Base-by-base conservation (phyloP, 129 eudicot species). In the Smallanthus sonchifolius region DNA sequence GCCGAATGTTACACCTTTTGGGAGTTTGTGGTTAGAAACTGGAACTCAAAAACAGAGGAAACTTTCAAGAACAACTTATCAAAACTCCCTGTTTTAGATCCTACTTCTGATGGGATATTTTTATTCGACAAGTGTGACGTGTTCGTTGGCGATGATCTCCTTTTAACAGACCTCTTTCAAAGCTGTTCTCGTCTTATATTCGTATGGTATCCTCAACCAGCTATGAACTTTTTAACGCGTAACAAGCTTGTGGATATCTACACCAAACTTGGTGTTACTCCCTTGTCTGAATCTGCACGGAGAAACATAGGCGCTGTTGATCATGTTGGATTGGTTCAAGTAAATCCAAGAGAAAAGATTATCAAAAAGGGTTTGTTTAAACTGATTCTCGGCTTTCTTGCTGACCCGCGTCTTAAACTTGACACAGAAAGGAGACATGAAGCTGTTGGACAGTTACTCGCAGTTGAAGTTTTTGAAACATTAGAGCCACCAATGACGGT, bases 81-180 rank as follows among this genome's bases (percentile, higher is more conserved):
- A 20, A 82, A 82, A 77, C 67, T 87, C 57, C 87, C 89, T 0
- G 92, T 69, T 3, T 55, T 20, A 24, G 16, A 34, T 74, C 68
- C 80, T 11, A 62, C 14, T 36, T 79, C 85, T 0, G 69, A 63
- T 30, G 77, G 39, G 9, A 75, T 87, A 16, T 20, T 24, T 35
- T 65, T 87, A n/a, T 8, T 62, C 2, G 69, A 82, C 78, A 87
- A 84, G 35, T 42, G 44, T 7, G 85, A 87, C n/a, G 81, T 84
- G 0, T 84, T 87, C 51, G 74, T 87, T 38, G 86, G 80, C 0
- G 92, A 87, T 63, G 89, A 87, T 80, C 82, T 87, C 10, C 60
- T 69, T 15, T 45, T 84, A 47, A 76, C 69, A 65, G 85, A 76
- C 38, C 81, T 82, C 15, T 84, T 87, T 24, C 72, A 77, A 42